Evolutionary conservation across 768 basidiomycete species (phyloP), one percentile per base, ranked within the genome.

Genomic region (Boletus patriciae): DNA sequence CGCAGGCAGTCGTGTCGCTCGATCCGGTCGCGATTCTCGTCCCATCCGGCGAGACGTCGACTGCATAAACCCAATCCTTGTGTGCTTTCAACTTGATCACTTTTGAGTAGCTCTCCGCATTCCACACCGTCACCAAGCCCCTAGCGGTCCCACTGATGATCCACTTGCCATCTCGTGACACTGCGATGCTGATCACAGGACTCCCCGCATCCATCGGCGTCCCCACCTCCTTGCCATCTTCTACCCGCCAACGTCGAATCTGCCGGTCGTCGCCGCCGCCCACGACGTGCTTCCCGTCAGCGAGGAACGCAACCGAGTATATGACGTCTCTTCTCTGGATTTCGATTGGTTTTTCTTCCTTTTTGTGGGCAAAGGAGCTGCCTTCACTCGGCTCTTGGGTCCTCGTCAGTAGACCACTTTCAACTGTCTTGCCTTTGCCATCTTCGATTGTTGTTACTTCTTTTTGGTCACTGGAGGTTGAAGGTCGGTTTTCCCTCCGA

Each of bases 1-100:
- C 11, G 16, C 21, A 45, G 21, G 15, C 41, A 6, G 53, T 49
- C 3, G 11, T 11, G 31, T 31, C 31, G 4, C 13, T 5, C 1
- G 56, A 46, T 12, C 46, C 60, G 0, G 41, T 45, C n/a, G 10
- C 53, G 37, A 61, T 41, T 29, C 3, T 54, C 6, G 45, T 44
- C 16, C 19, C 49, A 16, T 60, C 58, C 1, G 46, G 53, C 1
- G 44, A 59, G 16, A 59, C 7, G 42, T 61, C 60, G 2, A 59
- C 50, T 0, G 45, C 36, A 3, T 10, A 2, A 2, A 54, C 57
- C 10, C n/a, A n/a, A n/a, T n/a, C 3, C 2, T 16, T 13, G 23
- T n/a, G 25, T 6, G 23, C 43, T 18, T 44, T 44, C 9, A 43
- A 40, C 6, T 53, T 34, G n/a, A 4, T 2, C 19, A 34, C 34